Base-by-base conservation (phyloP, 2,329 filamentous ascomycete species). In the Apiospora marii region DNA sequence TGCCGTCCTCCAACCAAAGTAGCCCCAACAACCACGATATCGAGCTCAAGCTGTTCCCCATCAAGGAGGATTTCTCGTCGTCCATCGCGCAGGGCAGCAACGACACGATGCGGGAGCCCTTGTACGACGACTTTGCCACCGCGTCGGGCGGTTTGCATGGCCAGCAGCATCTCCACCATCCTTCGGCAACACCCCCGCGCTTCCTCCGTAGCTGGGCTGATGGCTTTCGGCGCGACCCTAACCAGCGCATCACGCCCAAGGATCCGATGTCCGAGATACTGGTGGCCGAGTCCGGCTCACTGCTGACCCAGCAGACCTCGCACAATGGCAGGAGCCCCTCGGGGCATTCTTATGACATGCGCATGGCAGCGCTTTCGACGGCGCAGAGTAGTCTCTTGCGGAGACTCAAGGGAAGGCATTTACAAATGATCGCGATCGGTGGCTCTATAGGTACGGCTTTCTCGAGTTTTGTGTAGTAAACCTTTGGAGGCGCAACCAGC, bases 341-440 rank as follows among this genome's bases (percentile, higher is more conserved):
- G 34, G 58, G 30, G 19, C 58, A 64, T 24, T 64, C 58, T 5
- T 91, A 87, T 76, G 88, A 91, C 77, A 75, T 91, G 70, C 86
- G 85, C 41, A 82, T 84, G 76, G 90, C 89, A 68, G 88, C 94
- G 79, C 84, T 94, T 75, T 92, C 95, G 79, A 95, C 94, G 1
- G 93, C 94, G 4, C 88, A 92, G 75, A 92, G 93, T 67, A 91
- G 92, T 10, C 87, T 98, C 69, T 90, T 93, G 69, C 88, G 95
- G 78, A 92, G 91, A 81, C 84, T 97, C 76, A 96, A 97, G 83
- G 91, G 92, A 27, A 88, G 95, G 68, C 96, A 98, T 85, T 81
- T 98, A 80, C 95, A 98, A 85, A 98, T 98, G 96, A 98, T 98
- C 86, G 96, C 96, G 19, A 97, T 98, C 76, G 95, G 95, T 77